Evolutionary conservation across 169 alveolate genomes (phyloP).

Genomic region (Plasmodium relictum): DNA sequence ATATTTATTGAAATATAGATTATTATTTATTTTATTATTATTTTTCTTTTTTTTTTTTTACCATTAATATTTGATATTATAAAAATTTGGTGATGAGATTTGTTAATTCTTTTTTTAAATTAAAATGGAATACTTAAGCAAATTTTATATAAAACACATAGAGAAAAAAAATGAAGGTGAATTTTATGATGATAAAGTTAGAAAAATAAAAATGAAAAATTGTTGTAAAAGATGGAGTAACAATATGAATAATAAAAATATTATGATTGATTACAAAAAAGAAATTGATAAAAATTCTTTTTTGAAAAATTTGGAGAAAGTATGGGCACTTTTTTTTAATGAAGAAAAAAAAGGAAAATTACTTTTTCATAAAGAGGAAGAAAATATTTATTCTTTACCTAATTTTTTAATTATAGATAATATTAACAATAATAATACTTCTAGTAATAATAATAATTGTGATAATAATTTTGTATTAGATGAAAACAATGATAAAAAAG

Average conservation of each 20-base stretch:
- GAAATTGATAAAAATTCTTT: conserved; percentile 53
- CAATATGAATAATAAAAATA: conserved; percentile 25
- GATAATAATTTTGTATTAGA: neutral
- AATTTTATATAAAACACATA: conserved; percentile 9
- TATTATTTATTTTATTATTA: neutral
- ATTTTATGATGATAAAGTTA: conserved; percentile 15
- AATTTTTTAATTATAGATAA: conserved; percentile 42
- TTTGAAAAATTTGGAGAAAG: conserved; percentile 29
- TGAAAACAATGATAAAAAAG: conserved; percentile 3
- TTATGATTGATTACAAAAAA: conserved; percentile 24
- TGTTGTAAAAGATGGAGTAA: conserved; percentile 73
- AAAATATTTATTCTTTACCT: conserved; percentile 21
- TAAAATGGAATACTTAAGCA: conserved; percentile 41
- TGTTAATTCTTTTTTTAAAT: conserved; percentile 10
- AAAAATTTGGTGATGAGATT: neutral
- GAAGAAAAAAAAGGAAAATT: conserved; percentile 32
- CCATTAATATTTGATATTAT: neutral
- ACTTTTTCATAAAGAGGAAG: conserved; percentile 22
- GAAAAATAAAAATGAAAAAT: conserved; percentile 31
- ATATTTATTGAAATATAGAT: neutral
- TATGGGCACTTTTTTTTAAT: conserved; percentile 28
- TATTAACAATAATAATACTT: neutral
- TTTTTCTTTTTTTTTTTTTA: neutral
- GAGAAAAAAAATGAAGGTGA: conserved; percentile 17
- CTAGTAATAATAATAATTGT: neutral